These are phyloP conservation scores for Cyphellophora europaea DNA, from an alignment of 2,329 filamentous ascomycete genomes.

Conservation along the genomic window DNA sequence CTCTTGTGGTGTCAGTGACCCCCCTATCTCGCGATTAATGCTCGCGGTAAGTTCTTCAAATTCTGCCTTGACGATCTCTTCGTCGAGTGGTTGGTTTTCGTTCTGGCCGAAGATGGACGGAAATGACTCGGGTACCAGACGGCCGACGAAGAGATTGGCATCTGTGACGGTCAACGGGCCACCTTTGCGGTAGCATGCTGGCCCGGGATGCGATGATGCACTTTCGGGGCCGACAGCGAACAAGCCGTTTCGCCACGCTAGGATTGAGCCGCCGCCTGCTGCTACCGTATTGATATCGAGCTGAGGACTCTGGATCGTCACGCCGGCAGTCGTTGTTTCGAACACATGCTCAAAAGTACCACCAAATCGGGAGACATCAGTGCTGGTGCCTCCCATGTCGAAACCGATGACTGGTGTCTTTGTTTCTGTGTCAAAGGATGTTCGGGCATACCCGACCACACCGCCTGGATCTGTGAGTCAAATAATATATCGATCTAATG, in stretches of 20 bases:
- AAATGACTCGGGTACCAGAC: conserved; percentile 63
- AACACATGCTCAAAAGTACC: conserved; percentile 80
- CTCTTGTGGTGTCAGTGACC: conserved; percentile 25
- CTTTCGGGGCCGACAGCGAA: conserved; percentile 88
- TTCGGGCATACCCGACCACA: conserved; percentile 56
- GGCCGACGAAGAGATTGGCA: conserved; percentile 75
- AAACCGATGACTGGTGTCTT: conserved; percentile 76
- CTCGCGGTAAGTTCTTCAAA: conserved; percentile 33
- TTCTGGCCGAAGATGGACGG: conserved; percentile 85
- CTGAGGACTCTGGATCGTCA: conserved; percentile 75
- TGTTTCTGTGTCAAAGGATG: conserved; percentile 68
- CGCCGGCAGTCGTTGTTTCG: conserved; percentile 74
- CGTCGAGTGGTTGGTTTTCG: conserved; percentile 57
- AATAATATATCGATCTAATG: no score
- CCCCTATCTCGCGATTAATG: conserved; percentile 37
- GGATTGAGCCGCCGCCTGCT: conserved; percentile 52
- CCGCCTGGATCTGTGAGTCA: no score
- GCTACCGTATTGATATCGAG: conserved; percentile 75
- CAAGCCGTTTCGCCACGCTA: conserved; percentile 76
- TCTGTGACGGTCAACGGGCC: conserved; percentile 86
- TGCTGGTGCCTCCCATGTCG: conserved; percentile 81
- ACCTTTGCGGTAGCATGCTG: conserved; percentile 82
- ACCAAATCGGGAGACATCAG: conserved; percentile 73
- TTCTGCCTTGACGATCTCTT: conserved; percentile 29
- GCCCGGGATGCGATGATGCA: conserved; percentile 79